Base-by-base conservation (phyloP, 805 yeast species). In the Yarrowia sp. region DNA sequence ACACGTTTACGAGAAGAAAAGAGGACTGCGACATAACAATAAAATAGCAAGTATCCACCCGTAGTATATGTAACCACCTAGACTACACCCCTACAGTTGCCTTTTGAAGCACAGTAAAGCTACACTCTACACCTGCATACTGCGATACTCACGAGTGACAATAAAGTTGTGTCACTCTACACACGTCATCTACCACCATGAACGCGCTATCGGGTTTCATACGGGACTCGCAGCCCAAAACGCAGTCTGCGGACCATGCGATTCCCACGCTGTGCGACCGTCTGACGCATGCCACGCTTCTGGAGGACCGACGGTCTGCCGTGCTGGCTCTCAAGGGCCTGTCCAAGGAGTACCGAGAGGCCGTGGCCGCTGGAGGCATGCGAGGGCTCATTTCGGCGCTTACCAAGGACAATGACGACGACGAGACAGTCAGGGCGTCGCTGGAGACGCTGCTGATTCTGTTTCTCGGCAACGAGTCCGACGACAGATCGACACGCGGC, bases 221-320 rank as follows among this genome's bases (percentile, higher is more conserved):
- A 46, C 63, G 76, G 18, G 75, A 72, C 68, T 63, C 75, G 7
- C 80, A 75, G 66, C 85, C 85, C 22, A 81, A 80, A 68, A 76
- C 73, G 6, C 86, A 78, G 69, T 76, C 84, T 8, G 93, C 85
- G 3, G 90, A 86, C 67, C 96, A 89, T 69, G 87, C 96, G 13
- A 93, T 94, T 64, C 84, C 93, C 6, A 90, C 94, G 5, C 78
- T 94, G 44, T 89, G 97, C 67, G 97, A 96, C 71, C 78, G 98
- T 41, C 81, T 93, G 62, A 83, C 85, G 44, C 90, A 94, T 74
- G 86, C 97, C 3, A 86, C 87, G 0, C 74, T 88, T 65, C 79
- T 94, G 2, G 84, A 88, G 27, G 99, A 94, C 74, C 79, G 97
- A 65, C 77, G 96, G 61, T 93, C 97, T 1, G 98, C 98, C 0